These are phyloP conservation scores for Apophysomyces elegans DNA, from an alignment of 371 early-diverging fungal genomes.

Conservation along the genomic window DNA sequence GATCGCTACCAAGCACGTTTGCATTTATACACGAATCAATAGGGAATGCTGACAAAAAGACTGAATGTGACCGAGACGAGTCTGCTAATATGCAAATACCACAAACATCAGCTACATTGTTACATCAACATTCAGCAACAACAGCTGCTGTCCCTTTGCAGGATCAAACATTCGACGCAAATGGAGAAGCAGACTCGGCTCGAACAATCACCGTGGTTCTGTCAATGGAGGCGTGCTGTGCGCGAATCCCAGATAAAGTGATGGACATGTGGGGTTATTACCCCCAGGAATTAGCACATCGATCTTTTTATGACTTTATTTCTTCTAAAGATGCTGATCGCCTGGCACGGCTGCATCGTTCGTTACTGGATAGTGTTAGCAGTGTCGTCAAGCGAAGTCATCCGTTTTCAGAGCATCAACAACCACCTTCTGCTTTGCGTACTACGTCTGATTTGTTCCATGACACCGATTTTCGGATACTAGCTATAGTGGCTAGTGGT, in stretches of 20 bases:
- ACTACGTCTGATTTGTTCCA: slow-evolving; percentile 39
- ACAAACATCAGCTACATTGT: background rate
- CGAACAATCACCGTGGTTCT: slow-evolving; percentile 38
- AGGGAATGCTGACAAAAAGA: background rate
- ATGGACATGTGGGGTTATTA: slow-evolving; percentile 52
- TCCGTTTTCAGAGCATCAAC: slow-evolving; percentile 19
- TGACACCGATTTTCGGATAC: slow-evolving; percentile 35
- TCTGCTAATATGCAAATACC: background rate
- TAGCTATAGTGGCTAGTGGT: slow-evolving; percentile 26
- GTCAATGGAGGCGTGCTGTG: slow-evolving; percentile 57
- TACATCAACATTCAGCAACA: no score
- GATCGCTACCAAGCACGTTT: slow-evolving; percentile 14
- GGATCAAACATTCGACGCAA: background rate
- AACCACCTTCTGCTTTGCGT: slow-evolving; percentile 39
- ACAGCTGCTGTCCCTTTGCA: background rate
- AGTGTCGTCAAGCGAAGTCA: slow-evolving; percentile 26
- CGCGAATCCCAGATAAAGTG: slow-evolving; percentile 56
- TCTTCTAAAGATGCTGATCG: slow-evolving; percentile 39
- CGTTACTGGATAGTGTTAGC: slow-evolving; percentile 47
- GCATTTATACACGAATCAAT: slow-evolving; percentile 23
- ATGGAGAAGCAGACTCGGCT: background rate
- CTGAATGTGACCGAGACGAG: background rate
- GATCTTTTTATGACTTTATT: slow-evolving; percentile 53
- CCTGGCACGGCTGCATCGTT: slow-evolving; percentile 38
- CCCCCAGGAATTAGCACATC: slow-evolving; percentile 55